Base-by-base conservation (phyloP, 352 stramenopile genomes). In the Globisporangium mamillatum region DNA sequence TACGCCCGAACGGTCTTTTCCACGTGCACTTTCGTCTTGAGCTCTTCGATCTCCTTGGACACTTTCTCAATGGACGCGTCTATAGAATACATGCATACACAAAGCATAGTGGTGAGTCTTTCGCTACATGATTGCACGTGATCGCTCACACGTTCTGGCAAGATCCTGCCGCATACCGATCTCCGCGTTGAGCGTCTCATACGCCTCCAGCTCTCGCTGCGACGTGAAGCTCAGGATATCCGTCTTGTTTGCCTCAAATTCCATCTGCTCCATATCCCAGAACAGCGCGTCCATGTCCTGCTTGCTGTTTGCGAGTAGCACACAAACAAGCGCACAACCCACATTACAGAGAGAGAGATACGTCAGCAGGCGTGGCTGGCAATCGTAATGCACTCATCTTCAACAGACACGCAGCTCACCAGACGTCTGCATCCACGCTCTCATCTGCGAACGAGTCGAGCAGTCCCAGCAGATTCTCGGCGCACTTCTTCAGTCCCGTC, bases 181-280 rank as follows among this genome's bases (percentile, higher is more conserved):
- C 12, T 92, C 80, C 0, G 79, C 71, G 67, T 96, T 89, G 7
- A 94, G 76, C 69, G 76, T 75, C 73, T 88, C 85, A 73, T 96
- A 96, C 61, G 89, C 82, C 46, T 94, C 81, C 20, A 96, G 74
- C 70, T 96, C 88, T 16, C 84, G 80, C 67, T 93, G 76, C 44
- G 83, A 91, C 71, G 86, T 96, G 72, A 86, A 91, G 70, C 86
- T 89, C 72, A 91, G 78, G 32, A 94, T 86, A 54, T 90, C 77
- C 22, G 85, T 91, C 73, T 93, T 94, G 57, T 83, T 89, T 22
- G 88, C 86, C 63, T 96, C 88, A 32, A 92, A 90, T 74, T 94
- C 82, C 9, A 94, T 68, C 70, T 94, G 83, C 64, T 94, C 86
- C 66, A 96, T 77, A 65, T 96, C 88, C 88, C 88, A 96, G 36